Percentiles rank a stretch among this genome's conserved stretches.
Conservation (phyloP, 2,329 filamentous ascomycete genomes). For the Achaetomium macrosporum region DNA sequence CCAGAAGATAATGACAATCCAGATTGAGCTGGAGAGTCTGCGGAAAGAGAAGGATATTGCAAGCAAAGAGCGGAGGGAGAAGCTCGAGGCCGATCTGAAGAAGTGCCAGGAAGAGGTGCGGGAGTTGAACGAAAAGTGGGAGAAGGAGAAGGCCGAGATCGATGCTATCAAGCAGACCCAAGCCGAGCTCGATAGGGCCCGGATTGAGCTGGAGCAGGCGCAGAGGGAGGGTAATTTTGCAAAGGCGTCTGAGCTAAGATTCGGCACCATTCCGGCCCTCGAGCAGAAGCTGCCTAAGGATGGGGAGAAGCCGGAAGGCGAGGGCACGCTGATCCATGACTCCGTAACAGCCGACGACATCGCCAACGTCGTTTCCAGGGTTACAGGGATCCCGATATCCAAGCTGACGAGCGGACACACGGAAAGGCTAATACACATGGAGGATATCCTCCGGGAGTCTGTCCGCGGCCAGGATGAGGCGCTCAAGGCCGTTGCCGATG, state of each 20-base stretch:
- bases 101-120: conserved; percentile 69
- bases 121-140: conserved; percentile 77
- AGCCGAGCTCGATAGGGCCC: conserved; percentile 79
- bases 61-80: conserved; percentile 80
- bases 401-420: conserved; percentile 92
- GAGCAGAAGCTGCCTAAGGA: conserved; percentile 77
- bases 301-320: conserved; percentile 40
- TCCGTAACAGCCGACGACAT: conserved; percentile 95
- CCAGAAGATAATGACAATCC: conserved; percentile 92
- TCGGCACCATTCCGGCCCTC: conserved; percentile 76
- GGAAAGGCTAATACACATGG: conserved; percentile 93
- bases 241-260: conserved; percentile 83
- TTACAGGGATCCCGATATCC: conserved; percentile 86
- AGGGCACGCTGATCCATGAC: conserved; percentile 73
- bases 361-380: conserved; percentile 80
- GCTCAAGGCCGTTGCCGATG: conserved; percentile 82
- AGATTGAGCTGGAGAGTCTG: conserved; percentile 91
- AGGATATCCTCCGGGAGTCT: conserved; percentile 75
- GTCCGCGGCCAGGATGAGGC: conserved; percentile 94
- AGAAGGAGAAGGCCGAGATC: conserved; percentile 80
- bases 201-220: conserved; percentile 78
- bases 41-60: conserved; percentile 90
- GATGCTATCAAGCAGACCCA: conserved; percentile 82
- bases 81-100: conserved; percentile 72
- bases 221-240: conserved; percentile 85